Evolutionary conservation across 2,329 filamentous ascomycete genomes (phyloP).

Genomic region (Cercospora beticola): DNA sequence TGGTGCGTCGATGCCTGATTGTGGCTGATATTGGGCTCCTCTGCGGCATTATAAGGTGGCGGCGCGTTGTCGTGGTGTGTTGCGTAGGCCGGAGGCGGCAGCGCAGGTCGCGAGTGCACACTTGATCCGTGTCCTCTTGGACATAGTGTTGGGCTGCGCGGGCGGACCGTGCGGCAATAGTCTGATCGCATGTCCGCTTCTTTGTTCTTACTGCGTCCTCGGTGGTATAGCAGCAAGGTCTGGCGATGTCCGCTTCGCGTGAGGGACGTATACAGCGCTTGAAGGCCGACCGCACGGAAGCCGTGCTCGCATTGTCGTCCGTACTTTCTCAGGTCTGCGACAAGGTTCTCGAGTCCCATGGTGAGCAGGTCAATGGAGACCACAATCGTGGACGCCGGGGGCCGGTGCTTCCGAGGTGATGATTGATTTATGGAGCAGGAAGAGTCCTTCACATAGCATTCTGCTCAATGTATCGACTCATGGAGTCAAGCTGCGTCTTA

Average conservation of each 20-base stretch:
- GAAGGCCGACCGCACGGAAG: neutral
- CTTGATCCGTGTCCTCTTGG: neutral
- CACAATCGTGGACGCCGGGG: neutral
- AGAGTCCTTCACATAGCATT: constrained; percentile 11
- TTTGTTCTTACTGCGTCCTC: neutral
- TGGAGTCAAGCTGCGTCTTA: constrained; percentile 52
- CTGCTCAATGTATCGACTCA: constrained; percentile 46
- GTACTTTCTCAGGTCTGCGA: neutral
- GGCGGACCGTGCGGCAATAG: neutral
- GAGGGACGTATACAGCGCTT: neutral
- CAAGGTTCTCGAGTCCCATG: constrained; percentile 3
- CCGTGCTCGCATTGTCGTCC: neutral
- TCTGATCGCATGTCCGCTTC: neutral
- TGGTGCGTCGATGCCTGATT: neutral
- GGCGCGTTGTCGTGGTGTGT: neutral
- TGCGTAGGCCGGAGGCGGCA: neutral
- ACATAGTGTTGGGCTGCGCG: neutral
- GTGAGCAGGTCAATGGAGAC: neutral
- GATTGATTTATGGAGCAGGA: neutral
- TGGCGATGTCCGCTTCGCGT: neutral
- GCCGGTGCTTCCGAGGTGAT: neutral
- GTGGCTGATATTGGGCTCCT: neutral
- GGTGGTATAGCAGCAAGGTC: neutral
- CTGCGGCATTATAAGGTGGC: neutral
- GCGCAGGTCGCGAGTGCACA: neutral